phyloP scores from a whole-genome alignment of 805 yeast genomes.

The Candida nitratophila region DNA sequence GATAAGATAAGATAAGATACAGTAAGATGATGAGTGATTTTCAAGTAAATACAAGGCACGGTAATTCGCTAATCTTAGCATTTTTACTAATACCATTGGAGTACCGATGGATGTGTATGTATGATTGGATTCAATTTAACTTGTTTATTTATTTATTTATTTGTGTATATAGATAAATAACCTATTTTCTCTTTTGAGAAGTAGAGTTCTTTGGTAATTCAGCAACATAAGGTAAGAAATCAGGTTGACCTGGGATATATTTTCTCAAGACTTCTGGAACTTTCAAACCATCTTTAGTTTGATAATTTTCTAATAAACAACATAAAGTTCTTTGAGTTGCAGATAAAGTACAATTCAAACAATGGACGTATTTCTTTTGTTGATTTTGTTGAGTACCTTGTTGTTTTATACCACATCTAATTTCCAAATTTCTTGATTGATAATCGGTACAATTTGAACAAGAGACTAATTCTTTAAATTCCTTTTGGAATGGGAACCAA shows the following conservation, averaged over 20 bases:
- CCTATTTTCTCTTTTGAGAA: conserved; percentile 51
- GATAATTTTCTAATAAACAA: conserved; percentile 96
- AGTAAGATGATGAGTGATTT: too few species aligned
- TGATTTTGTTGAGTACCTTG: conserved; percentile 77
- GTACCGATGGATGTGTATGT: too few species aligned
- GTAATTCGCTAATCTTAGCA: too few species aligned
- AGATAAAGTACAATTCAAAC: conserved; percentile 93
- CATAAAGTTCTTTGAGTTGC: conserved; percentile 98
- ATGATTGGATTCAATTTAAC: too few species aligned
- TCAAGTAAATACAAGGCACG: too few species aligned
- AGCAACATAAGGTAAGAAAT: conserved; percentile 82
- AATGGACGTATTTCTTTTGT: conserved; percentile 89
- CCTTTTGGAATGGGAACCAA: conserved; percentile 99
- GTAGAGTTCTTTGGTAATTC: conserved; percentile 94
- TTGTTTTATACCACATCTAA: conserved; percentile 97
- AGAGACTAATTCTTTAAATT: conserved; percentile 95
- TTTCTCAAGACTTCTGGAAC: conserved; percentile 94
- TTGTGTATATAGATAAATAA: too few species aligned
- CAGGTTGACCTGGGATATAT: conserved; percentile 98
- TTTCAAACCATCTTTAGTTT: conserved; percentile 89
- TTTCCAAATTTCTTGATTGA: conserved; percentile 97
- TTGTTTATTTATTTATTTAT: neutral
- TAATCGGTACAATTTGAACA: conserved; percentile 99
- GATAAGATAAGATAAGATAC: neutral
- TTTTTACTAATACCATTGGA: too few species aligned